These are phyloP conservation scores for Guillardia theta DNA, from an alignment of 78 protist species.

Conservation along the genomic window DNA sequence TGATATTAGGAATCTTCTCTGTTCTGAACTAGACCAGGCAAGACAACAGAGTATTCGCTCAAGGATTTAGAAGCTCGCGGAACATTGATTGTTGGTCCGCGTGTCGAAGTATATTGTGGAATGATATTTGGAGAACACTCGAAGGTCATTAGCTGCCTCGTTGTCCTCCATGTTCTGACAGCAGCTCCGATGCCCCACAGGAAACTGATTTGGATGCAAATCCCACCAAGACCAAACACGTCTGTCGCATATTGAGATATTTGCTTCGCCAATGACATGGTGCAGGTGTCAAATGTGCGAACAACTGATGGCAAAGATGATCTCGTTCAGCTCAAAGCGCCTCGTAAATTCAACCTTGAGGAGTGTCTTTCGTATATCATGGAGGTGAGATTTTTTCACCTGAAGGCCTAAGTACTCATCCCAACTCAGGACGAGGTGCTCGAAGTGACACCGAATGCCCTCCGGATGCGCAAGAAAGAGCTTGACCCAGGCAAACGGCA, in stretches of 20 bases:
- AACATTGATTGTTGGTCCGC: constrained; percentile 64
- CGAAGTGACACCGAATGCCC: not conserved
- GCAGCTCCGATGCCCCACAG: too few relatives aligned
- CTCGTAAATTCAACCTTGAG: constrained; percentile 68
- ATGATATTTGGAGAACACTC: constrained; percentile 82
- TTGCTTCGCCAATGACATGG: not conserved
- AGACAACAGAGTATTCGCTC: constrained; percentile 65
- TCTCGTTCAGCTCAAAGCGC: constrained; percentile 49
- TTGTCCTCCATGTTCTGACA: too few relatives aligned
- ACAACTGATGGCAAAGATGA: constrained; percentile 68
- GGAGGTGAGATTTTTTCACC: too few relatives aligned
- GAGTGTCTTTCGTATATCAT: constrained; percentile 73
- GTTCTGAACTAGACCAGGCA: constrained; percentile 44
- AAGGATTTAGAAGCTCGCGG: constrained; percentile 74
- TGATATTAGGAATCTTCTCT: not conserved
- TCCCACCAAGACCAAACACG: constrained; percentile 75
- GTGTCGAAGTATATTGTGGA: constrained; percentile 60
- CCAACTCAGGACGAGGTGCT: not conserved
- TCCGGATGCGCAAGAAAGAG: not conserved
- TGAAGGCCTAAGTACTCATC: too few relatives aligned
- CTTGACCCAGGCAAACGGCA: not conserved
- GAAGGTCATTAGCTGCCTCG: too few relatives aligned
- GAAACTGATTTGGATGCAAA: constrained; percentile 69
- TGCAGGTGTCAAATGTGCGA: constrained; percentile 69
- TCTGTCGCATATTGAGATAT: not conserved